Percentiles rank a stretch among this genome's conserved stretches.
phyloP scores from a whole-genome alignment of 2,329 filamentous ascomycete species.

The Grosmannia serpens region DNA sequence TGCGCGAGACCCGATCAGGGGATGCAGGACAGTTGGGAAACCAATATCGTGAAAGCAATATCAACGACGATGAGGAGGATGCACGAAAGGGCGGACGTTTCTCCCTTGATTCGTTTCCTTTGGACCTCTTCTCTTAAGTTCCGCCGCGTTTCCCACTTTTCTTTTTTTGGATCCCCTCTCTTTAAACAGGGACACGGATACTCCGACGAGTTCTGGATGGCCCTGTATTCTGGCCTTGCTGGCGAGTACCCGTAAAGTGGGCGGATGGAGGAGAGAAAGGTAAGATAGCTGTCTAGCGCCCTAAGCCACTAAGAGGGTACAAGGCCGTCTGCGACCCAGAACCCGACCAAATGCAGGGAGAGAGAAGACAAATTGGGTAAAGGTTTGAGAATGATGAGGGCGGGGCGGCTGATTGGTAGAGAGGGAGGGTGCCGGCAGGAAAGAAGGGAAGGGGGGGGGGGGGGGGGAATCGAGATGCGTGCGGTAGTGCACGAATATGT shows the following conservation, averaged over 20 bases:
- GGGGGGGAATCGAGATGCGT: neutral
- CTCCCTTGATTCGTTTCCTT: neutral
- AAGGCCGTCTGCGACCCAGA: neutral
- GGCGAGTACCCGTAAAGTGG: neutral
- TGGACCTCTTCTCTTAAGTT: neutral
- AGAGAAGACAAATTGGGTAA: neutral
- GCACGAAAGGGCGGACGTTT: neutral
- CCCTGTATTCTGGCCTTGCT: neutral
- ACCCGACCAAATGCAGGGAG: slow-evolving; percentile 8
- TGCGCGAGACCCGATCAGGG: neutral
- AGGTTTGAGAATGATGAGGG: slow-evolving; percentile 10
- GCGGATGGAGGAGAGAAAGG: neutral
- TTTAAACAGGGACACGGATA: neutral
- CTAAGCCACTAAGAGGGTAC: neutral
- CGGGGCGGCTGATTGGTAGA: slow-evolving; percentile 7
- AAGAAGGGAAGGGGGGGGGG: neutral
- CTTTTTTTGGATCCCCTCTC: neutral
- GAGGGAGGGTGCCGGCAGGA: neutral
- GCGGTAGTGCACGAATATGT: too few species aligned
- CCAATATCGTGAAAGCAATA: neutral
- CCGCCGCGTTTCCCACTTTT: neutral
- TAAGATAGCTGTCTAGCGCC: neutral
- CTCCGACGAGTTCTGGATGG: neutral
- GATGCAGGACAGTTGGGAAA: neutral
- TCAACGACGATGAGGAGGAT: too few species aligned